Percentiles rank a stretch among this genome's conserved stretches.
These are phyloP conservation scores for Plasmodium adleri DNA, from an alignment of 169 alveolate species.

Conservation along the genomic window DNA sequence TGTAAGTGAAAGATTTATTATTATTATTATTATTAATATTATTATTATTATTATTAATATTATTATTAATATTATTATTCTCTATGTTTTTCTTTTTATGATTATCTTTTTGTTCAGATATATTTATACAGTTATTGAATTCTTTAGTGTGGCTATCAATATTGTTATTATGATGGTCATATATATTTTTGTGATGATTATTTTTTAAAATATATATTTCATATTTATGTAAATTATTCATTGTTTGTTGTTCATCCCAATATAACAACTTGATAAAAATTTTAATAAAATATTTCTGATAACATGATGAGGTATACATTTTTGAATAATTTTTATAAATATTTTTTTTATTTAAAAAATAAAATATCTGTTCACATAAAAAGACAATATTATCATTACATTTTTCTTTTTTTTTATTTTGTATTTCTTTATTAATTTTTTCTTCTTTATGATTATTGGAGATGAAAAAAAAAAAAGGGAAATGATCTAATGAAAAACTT, in stretches of 20 bases:
- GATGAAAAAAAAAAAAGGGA: conserved; percentile 40
- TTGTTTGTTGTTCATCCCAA: conserved; percentile 39
- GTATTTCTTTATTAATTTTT: too few species aligned
- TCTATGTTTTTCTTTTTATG: too few species aligned
- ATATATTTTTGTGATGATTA: neutral
- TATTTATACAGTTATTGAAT: neutral
- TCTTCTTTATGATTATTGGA: neutral
- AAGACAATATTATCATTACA: conserved; percentile 19
- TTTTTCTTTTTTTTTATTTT: neutral
- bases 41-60: too few species aligned
- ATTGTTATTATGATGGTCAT: neutral
- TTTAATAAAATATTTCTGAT: conserved; percentile 52
- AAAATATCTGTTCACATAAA: conserved; percentile 47
- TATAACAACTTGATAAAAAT: conserved; percentile 45
- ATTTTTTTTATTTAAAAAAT: conserved; percentile 50
- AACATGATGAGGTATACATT: conserved; percentile 15
- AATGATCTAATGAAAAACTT: conserved; percentile 51
- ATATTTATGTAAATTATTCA: conserved; percentile 61
- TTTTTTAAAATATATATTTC: conserved; percentile 33
- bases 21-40: too few species aligned
- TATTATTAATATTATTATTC: too few species aligned
- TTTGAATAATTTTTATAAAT: conserved; percentile 31
- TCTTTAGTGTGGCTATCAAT: neutral
- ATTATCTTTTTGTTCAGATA: neutral
- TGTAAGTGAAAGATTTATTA: too few species aligned